Evolutionary conservation across 192 early-diverging fungal genomes (phyloP).

Genomic region (Haplosporangium gracile): DNA sequence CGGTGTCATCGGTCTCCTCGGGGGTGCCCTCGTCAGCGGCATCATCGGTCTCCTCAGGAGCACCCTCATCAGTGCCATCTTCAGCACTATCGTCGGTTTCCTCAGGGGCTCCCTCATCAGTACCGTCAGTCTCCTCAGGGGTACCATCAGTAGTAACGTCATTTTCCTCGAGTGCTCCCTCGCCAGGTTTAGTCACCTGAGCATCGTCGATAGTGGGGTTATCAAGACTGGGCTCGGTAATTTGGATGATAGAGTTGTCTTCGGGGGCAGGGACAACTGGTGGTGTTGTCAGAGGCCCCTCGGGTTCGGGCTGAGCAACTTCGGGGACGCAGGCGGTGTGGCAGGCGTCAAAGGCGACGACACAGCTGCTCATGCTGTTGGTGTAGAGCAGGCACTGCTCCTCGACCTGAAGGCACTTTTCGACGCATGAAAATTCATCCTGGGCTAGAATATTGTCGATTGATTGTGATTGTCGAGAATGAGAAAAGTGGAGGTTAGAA

Average conservation of each 20-base stretch:
- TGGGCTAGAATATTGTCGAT: background rate
- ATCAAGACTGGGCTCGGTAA: no score
- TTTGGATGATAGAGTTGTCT: background rate
- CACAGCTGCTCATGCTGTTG: conserved; percentile 18
- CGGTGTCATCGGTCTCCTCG: background rate
- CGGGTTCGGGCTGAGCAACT: background rate
- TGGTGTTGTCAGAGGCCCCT: background rate
- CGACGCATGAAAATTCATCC: conserved; percentile 23
- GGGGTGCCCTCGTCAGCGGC: background rate
- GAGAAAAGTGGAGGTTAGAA: background rate
- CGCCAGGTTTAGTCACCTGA: background rate
- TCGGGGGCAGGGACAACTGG: background rate
- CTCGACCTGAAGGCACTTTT: conserved; percentile 25
- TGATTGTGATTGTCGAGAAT: background rate
- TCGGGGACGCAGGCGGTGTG: conserved; percentile 14
- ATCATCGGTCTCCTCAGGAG: background rate
- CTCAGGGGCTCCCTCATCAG: background rate
- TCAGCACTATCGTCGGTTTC: background rate
- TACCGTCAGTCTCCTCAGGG: background rate
- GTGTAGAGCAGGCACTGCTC: conserved; percentile 37
- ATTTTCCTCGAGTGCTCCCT: background rate
- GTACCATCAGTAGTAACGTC: background rate
- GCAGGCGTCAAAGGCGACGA: conserved; percentile 24
- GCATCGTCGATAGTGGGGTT: background rate
- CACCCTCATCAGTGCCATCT: background rate